Percentiles rank a stretch among this genome's conserved stretches.
phyloP scores from a whole-genome alignment of 352 stramenopile genomes.

The Albugo candida region DNA sequence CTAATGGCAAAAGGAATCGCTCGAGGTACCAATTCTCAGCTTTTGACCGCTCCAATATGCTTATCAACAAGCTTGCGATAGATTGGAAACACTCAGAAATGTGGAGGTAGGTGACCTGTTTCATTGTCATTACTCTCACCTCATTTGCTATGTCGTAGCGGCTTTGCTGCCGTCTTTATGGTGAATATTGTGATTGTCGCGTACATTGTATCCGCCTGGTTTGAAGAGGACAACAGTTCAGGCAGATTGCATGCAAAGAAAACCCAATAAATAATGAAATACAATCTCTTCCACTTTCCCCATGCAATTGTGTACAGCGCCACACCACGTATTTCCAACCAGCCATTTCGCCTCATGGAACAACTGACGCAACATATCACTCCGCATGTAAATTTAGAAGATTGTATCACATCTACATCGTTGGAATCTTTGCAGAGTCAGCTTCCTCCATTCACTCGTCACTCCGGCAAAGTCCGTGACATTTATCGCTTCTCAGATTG shows the following conservation, averaged over 20 bases:
- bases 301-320: no score
- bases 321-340: no score
- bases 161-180: slow-evolving; percentile 40
- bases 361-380: no score
- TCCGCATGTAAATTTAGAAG: no score
- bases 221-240: slow-evolving; percentile 10
- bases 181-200: slow-evolving; percentile 61
- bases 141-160: slow-evolving; percentile 14
- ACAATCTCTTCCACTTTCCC: no score
- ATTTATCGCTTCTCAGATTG: slow-evolving; percentile 75
- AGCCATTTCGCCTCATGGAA: no score
- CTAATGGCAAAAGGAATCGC: slow-evolving; percentile 25
- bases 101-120: slow-evolving; percentile 29
- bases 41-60: background rate
- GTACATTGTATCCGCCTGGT: slow-evolving; percentile 56
- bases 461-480: slow-evolving; percentile 82
- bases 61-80: slow-evolving; percentile 3
- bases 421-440: slow-evolving; percentile 17
- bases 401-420: slow-evolving; percentile 29
- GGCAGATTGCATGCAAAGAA: no score
- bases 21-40: slow-evolving; percentile 10
- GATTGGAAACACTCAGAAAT: slow-evolving; percentile 30
- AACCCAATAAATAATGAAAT: no score
- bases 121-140: background rate
- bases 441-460: slow-evolving; percentile 29